phyloP scores from a whole-genome alignment of 2,329 filamentous ascomycete species.

The Nothomitra cinnamomea region DNA sequence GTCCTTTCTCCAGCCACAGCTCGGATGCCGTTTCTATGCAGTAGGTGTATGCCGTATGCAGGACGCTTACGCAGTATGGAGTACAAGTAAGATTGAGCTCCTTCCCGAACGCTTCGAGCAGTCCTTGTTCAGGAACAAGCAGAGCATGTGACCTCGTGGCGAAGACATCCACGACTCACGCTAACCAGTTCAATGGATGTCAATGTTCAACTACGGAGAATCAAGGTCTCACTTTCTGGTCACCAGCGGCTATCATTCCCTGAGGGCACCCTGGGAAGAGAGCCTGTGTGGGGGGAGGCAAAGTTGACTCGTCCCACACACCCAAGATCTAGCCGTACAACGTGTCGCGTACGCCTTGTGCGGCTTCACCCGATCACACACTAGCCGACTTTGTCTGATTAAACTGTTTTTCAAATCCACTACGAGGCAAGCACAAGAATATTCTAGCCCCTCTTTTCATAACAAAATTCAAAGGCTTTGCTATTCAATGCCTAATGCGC shows the following conservation, averaged over 20 bases:
- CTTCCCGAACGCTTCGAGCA: too few relatives aligned
- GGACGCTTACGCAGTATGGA: neutral
- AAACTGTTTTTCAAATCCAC: too few relatives aligned
- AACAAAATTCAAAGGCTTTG: too few relatives aligned
- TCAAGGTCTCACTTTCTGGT: too few relatives aligned
- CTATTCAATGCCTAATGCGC: neutral
- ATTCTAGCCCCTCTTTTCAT: neutral
- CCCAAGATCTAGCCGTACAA: too few relatives aligned
- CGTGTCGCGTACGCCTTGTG: too few relatives aligned
- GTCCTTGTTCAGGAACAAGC: neutral
- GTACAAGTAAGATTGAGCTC: neutral
- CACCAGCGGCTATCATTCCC: neutral
- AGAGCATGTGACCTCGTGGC: neutral
- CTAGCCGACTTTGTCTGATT: neutral
- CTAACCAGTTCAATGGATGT: neutral
- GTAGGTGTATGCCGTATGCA: too few relatives aligned
- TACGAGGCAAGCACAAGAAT: neutral
- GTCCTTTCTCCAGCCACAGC: neutral
- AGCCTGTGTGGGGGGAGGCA: neutral
- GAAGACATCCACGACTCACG: neutral
- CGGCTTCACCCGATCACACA: neutral
- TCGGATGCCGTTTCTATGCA: neutral
- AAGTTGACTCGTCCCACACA: too few relatives aligned
- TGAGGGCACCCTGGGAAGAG: neutral
- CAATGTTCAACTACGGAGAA: neutral